Base-by-base conservation (phyloP, 805 yeast genomes). In the Lipomyces orientalis region DNA sequence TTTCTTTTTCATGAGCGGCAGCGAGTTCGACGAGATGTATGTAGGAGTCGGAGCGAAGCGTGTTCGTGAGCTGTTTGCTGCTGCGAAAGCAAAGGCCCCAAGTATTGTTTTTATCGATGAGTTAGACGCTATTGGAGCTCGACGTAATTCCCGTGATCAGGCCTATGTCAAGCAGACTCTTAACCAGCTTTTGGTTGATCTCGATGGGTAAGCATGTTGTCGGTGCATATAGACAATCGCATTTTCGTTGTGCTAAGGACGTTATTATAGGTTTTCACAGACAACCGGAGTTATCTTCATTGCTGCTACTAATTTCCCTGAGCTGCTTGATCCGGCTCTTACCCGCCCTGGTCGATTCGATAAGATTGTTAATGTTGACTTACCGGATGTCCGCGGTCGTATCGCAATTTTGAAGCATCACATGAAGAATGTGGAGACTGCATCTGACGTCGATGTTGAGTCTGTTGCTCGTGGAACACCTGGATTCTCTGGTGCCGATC, bases 31-130 rank as follows among this genome's bases (percentile, higher is more conserved):
- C 78, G 99, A 95, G 80, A 86, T 96, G 73, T 95, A 94, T 76
- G 99, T 95, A 25, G 99, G 99, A 78, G 98, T 96, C 58, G 99
- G 99, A 77, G 99, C 99, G 64, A 94, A 93, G 79, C 87, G 99
- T 76, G 96, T 95, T 64, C 89, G 99, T 74, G 99, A 96, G 76
- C 84, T 95, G 71, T 95, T 95, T 75, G 81, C 88, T 5, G 97
- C 95, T 73, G 99, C 99, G 4, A 85, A 98, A 74, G 91, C 93
- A 39, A 90, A 93, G 76, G 93, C 97, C 0, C 99, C 99, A 1
- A 97, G 98, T 0, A 95, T 95, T 71, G 90, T 95, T 65, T 95
- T 95, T 79, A 94, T 95, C 75, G 99, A 95, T 81, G 99, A 95
- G 81, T 85, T 95, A 76, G 99, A 95, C 82, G 99, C 99, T 35